Conservation (phyloP, 2,329 filamentous ascomycete genomes). For the Fusarium lateritium region DNA sequence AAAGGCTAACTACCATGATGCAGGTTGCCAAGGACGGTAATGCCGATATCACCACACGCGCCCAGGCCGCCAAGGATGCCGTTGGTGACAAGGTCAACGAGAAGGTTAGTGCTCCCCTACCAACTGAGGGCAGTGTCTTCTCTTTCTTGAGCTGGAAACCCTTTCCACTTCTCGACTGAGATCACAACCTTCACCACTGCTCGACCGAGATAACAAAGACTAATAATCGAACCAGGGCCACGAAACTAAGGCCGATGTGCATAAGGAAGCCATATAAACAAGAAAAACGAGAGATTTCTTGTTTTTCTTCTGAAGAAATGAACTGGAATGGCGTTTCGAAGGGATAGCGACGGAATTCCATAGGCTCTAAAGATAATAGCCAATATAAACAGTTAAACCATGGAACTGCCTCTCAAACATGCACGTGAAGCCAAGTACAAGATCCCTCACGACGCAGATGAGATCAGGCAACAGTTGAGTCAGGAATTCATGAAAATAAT, state of each 20-base stretch:
- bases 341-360: constrained; percentile 15
- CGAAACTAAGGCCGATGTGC: constrained; percentile 59
- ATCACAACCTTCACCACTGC: no score
- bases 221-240: constrained; percentile 42
- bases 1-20: neutral
- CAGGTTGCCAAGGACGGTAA: constrained; percentile 73
- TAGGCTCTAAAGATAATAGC: constrained; percentile 12
- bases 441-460: fast-evolving
- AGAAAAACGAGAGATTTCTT: no score
- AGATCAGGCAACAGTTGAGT: no score
- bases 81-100: constrained; percentile 64
- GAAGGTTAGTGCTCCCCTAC: constrained; percentile 18
- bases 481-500: no score
- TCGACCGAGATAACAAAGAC: no score
- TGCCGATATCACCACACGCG: constrained; percentile 66
- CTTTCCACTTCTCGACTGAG: no score
- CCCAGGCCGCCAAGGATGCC: constrained; percentile 64
- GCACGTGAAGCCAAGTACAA: neutral
- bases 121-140: no score
- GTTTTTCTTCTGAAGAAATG: constrained; percentile 15
- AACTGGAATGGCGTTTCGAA: constrained; percentile 25
- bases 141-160: no score
- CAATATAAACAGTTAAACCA: constrained; percentile 12
- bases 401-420: neutral
- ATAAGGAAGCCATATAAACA: constrained; percentile 59